These are phyloP conservation scores for Bidens hawaiensis DNA, from an alignment of 140 eudicot species.

Conservation along the genomic window DNA sequence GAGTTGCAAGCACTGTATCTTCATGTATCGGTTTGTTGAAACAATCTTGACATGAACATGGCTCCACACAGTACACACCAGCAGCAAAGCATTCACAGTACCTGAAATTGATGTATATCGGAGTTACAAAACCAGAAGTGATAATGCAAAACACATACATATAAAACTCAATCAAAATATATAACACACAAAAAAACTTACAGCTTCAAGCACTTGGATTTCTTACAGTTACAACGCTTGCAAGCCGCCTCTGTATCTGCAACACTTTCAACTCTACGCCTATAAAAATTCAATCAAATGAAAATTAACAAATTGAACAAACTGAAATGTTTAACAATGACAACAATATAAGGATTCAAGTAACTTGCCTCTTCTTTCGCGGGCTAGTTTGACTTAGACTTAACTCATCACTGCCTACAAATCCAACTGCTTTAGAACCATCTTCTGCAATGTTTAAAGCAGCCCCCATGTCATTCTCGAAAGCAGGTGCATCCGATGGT, in stretches of 20 bases:
- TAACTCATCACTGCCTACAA: constrained; percentile 44
- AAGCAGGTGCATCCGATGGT: constrained; percentile 26
- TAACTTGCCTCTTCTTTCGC: constrained; percentile 63
- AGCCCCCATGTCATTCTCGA: constrained; percentile 33
- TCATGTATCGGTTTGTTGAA: constrained; percentile 94
- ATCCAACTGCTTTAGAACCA: constrained; percentile 40
- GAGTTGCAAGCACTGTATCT: constrained; percentile 88
- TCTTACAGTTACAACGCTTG: constrained; percentile 91
- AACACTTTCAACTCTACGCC: constrained; percentile 50
- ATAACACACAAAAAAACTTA: constrained; percentile 36
- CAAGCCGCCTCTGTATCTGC: constrained; percentile 69
- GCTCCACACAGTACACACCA: constrained; percentile 97
- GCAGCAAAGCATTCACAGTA: constrained; percentile 99
- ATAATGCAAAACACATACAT: neutral
- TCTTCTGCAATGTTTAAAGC: constrained; percentile 50
- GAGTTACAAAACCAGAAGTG: neutral
- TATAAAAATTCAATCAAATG: constrained; percentile 27
- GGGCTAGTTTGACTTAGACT: constrained; percentile 72
- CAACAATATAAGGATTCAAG: neutral
- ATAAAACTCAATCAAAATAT: too few relatives aligned
- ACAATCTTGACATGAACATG: constrained; percentile 93
- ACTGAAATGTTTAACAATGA: neutral
- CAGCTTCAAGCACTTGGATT: constrained; percentile 97
- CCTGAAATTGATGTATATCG: constrained; percentile 37
- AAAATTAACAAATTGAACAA: neutral